Conservation (phyloP, 2,329 filamentous ascomycete genomes). For the Fusarium sp. region DNA sequence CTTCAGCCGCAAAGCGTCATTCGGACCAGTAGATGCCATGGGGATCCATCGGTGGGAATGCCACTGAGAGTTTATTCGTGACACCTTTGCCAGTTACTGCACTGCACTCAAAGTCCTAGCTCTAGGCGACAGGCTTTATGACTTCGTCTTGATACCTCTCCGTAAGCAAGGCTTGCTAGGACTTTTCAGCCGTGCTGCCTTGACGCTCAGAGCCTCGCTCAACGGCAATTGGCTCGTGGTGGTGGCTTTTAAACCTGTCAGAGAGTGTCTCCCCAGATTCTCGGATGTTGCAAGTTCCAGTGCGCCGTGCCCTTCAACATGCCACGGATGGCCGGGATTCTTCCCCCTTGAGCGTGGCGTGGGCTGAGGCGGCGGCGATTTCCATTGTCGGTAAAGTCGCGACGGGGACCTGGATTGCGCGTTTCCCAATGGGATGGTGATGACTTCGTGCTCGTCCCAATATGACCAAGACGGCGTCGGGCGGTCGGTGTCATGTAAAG, state of each 20-base stretch:
- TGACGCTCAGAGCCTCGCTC: conserved; percentile 11
- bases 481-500: conserved; percentile 68
- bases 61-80: conserved; percentile 25
- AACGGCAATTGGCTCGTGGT: conserved; percentile 20
- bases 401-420: conserved; percentile 1
- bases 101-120: background rate
- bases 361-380: conserved; percentile 26
- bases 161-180: conserved; percentile 17
- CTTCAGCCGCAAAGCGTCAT: conserved; percentile 26
- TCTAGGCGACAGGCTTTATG: background rate
- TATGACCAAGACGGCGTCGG: background rate
- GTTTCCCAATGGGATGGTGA: background rate
- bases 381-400: conserved; percentile 23
- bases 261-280: conserved; percentile 16
- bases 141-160: conserved; percentile 2
- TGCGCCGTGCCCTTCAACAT: conserved; percentile 9
- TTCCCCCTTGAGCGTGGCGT: conserved; percentile 31
- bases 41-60: conserved; percentile 25
- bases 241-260: conserved; percentile 13
- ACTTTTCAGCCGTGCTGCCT: conserved; percentile 27
- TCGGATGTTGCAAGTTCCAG: conserved; percentile 19
- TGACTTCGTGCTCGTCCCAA: conserved; percentile 5
- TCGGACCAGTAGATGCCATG: conserved; percentile 15
- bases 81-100: background rate
- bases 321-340: conserved; percentile 18